These are phyloP conservation scores for Periconia sp. DNA, from an alignment of 2,329 filamentous ascomycete species.

Conservation along the genomic window DNA sequence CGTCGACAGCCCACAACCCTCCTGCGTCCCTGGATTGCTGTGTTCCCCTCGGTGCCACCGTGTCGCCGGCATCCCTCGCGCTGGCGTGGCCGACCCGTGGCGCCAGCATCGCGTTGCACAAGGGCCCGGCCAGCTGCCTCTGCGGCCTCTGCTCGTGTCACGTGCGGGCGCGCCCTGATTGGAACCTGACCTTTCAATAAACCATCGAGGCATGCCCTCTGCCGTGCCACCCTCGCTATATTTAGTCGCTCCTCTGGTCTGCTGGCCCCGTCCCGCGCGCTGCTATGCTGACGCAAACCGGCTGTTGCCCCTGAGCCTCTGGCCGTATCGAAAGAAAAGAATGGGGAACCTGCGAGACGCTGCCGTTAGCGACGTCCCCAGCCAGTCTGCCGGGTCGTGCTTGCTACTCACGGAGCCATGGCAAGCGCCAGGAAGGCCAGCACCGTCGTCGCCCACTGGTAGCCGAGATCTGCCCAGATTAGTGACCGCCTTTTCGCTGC, in stretches of 20 bases:
- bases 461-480: conserved; percentile 50
- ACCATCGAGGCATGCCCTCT: conserved; percentile 36
- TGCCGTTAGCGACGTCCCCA: conserved; percentile 38
- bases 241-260: conserved; percentile 25
- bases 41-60: too few species aligned
- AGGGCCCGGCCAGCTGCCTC: conserved; percentile 30
- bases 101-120: conserved; percentile 36
- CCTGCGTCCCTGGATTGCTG: too few species aligned
- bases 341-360: conserved; percentile 48
- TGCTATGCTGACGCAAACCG: conserved; percentile 52
- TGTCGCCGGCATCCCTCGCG: conserved; percentile 30
- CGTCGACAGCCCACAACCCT: too few species aligned
- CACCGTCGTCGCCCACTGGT: conserved; percentile 57
- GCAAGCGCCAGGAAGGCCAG: conserved; percentile 56
- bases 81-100: conserved; percentile 43
- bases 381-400: conserved; percentile 27
- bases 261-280: conserved; percentile 15
- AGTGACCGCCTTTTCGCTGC: conserved; percentile 53
- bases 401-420: conserved; percentile 56
- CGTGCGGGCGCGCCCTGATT: conserved; percentile 28
- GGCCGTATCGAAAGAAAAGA: conserved; percentile 58
- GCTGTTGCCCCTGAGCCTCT: conserved; percentile 54
- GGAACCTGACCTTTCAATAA: conserved; percentile 39
- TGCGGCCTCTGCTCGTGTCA: conserved; percentile 45
- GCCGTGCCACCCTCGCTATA: conserved; percentile 44